Evolutionary conservation across 208 protist species (phyloP).

Genomic region (Trypanosoma melophagium): DNA sequence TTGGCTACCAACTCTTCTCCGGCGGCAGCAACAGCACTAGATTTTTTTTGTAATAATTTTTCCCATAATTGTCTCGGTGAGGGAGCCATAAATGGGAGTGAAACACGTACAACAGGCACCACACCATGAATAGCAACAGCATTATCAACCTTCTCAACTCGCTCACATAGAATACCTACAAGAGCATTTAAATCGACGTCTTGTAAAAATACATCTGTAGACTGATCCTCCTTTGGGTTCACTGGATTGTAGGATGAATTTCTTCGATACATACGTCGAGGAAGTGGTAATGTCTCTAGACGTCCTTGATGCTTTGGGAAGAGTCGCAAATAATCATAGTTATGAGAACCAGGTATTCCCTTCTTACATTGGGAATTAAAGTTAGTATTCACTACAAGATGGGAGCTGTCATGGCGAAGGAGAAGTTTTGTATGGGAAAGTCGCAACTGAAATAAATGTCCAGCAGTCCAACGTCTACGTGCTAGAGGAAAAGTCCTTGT

Average conservation of each 20-base stretch:
- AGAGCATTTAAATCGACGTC: conserved; percentile 5
- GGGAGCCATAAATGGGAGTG: conserved; percentile 14
- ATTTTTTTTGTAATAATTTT: background rate
- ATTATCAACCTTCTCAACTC: conserved; percentile 19
- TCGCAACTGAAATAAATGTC: conserved; percentile 16
- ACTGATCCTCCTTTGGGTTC: background rate
- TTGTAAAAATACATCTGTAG: background rate
- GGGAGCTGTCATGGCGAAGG: conserved; percentile 14
- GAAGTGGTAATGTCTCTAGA: conserved; percentile 5
- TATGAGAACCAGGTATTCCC: background rate
- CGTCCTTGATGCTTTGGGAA: conserved; percentile 9
- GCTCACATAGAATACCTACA: background rate
- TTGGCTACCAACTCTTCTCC: background rate
- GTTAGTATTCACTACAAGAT: conserved; percentile 9
- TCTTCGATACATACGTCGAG: background rate
- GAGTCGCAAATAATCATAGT: background rate
- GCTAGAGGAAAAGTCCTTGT: background rate
- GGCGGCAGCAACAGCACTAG: background rate
- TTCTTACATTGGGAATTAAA: background rate
- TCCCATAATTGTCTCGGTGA: conserved; percentile 11
- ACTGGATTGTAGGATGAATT: background rate
- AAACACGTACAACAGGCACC: conserved; percentile 13
- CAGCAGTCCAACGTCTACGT: conserved; percentile 14
- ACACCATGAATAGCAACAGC: conserved; percentile 10
- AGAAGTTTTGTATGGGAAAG: background rate